A percentile compares a stretch with the other conserved stretches of the same genome.
These are phyloP conservation scores for Saksenaea vasiformis DNA, from an alignment of 371 early-diverging fungal species.

Conservation along the genomic window DNA sequence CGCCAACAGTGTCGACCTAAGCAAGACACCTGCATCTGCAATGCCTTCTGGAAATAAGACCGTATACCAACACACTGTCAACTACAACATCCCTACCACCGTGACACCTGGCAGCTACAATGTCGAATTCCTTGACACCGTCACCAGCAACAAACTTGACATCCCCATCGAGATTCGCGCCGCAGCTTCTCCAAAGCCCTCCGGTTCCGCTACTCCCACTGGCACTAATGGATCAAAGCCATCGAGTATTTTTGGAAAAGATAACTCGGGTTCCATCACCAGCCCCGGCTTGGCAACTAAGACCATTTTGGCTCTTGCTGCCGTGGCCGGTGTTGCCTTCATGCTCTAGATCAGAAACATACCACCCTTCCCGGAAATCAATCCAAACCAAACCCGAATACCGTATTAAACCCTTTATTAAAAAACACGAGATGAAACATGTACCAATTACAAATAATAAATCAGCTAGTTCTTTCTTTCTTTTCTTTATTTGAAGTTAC, in stretches of 20 bases:
- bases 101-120: conserved; percentile 43
- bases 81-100: conserved; percentile 42
- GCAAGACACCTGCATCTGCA: conserved; percentile 30
- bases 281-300: conserved; percentile 12
- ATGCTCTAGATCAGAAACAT: conserved; percentile 18
- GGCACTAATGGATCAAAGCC: conserved; percentile 8
- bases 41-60: conserved; percentile 34
- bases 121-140: conserved; percentile 38
- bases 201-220: conserved; percentile 6
- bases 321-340: conserved; percentile 34
- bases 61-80: conserved; percentile 44
- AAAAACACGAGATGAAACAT: conserved; percentile 3
- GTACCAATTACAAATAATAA: conserved; percentile 3
- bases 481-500: neutral
- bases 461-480: neutral
- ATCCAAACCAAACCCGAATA: neutral
- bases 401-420: neutral
- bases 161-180: conserved; percentile 47
- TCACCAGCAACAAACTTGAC: conserved; percentile 30
- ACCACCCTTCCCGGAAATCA: neutral
- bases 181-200: conserved; percentile 26
- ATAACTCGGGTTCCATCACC: conserved; percentile 10
- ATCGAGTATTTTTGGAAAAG: neutral
- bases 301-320: conserved; percentile 24
- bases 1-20: conserved; percentile 33